Evolutionary conservation across 768 basidiomycete species (phyloP).

Genomic region (Boletus fagicola): DNA sequence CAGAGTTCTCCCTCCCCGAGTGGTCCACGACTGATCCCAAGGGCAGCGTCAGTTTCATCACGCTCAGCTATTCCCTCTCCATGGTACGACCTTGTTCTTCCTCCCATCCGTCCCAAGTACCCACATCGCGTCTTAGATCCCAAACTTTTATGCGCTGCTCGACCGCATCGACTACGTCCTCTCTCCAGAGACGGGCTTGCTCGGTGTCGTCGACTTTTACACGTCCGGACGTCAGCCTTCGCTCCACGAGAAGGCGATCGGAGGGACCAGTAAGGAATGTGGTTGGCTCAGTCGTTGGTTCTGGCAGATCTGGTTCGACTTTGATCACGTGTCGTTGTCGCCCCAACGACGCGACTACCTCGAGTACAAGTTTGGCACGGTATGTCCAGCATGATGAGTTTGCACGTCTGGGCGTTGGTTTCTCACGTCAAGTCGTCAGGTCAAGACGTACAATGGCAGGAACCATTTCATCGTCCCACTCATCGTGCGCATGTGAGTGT

Average conservation of each 20-base stretch:
- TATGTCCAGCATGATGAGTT: constrained; percentile 28
- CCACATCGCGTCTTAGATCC: constrained; percentile 40
- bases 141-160: constrained; percentile 61
- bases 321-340: constrained; percentile 52
- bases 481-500: constrained; percentile 58
- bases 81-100: constrained; percentile 38
- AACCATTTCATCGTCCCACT: constrained; percentile 68
- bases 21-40: constrained; percentile 49
- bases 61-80: constrained; percentile 56
- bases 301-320: constrained; percentile 73
- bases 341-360: constrained; percentile 67
- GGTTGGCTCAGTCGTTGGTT: constrained; percentile 72
- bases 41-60: constrained; percentile 54
- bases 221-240: constrained; percentile 55
- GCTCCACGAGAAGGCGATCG: constrained; percentile 59
- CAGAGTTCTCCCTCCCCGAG: constrained; percentile 61
- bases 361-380: constrained; percentile 76
- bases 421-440: constrained; percentile 25
- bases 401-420: background rate
- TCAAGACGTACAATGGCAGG: constrained; percentile 70
- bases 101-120: background rate
- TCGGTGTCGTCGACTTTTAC: constrained; percentile 76
- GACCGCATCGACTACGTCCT: constrained; percentile 68
- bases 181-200: constrained; percentile 54
- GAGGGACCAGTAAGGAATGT: constrained; percentile 57